Conservation (phyloP, 345 rosid species). For the Citrus hindsii region DNA sequence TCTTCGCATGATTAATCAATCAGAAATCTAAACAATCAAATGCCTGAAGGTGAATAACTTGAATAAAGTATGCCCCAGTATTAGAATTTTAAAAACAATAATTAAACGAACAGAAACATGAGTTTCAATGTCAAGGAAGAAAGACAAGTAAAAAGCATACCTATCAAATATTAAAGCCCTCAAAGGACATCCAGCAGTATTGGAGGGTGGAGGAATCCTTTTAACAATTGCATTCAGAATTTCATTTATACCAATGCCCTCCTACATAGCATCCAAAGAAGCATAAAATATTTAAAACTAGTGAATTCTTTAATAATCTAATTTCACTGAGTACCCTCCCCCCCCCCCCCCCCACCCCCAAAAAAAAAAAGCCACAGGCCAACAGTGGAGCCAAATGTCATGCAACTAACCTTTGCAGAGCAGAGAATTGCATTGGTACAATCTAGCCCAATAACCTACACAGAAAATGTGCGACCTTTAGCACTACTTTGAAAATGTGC, state of each 20-base stretch:
- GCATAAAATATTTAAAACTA: background rate
- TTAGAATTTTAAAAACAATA: background rate
- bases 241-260: constrained; percentile 86
- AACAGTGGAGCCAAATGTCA: constrained; percentile 6
- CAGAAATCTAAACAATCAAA: background rate
- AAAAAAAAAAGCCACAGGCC: background rate
- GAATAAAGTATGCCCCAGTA: background rate
- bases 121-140: background rate
- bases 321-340: background rate
- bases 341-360: no score
- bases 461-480: background rate
- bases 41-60: background rate
- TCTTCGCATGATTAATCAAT: background rate
- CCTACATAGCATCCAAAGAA: constrained; percentile 37
- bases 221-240: constrained; percentile 78
- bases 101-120: background rate
- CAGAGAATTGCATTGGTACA: constrained; percentile 90
- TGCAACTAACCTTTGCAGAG: constrained; percentile 87
- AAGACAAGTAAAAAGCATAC: constrained; percentile 38
- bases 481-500: background rate
- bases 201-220: constrained; percentile 75
- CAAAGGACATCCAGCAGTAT: constrained; percentile 57
- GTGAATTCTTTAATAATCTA: background rate
- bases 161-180: constrained; percentile 96
- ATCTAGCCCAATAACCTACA: constrained; percentile 91